Base-by-base conservation (phyloP, 257 asterid species). In the Solanum infundibuliforme region DNA sequence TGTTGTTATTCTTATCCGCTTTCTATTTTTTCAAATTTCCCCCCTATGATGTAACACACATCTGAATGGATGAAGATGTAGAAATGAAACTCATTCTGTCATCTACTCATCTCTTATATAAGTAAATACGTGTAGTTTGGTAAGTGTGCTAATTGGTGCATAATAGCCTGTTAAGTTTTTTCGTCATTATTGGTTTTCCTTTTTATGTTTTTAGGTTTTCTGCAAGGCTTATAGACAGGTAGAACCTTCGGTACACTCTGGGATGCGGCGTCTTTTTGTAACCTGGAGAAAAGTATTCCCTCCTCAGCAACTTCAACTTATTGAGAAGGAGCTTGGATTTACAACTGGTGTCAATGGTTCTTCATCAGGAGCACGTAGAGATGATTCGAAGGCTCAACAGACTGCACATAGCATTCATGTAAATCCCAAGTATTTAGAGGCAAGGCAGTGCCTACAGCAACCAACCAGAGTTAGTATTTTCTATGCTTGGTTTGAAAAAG, bases 271-370 rank as follows among this genome's bases (percentile, higher is more conserved):
- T 90, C 98, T 95, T 89, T 95, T 95, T 84, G 95, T 97, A 83
- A 95, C 98, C 84, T 95, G 98, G 98, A 95, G 94, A 89, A 98
- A 94, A 86, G 98, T 95, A 62, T 95, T 95, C 87, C 95, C 95
- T 86, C 92, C 91, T 32, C 98, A 91, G 89, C 87, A 97, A 20
- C 96, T 95, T 36, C 98, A 95, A 90, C 68, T 89, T 86, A 95
- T 95, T 89, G 98, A 93, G 90, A 93, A 93, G 89, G 98, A 95
- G 85, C 98, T 95, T 91, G 98, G 96, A 41, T 94, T 95, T 86
- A 87, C 92, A 38, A 82, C 95, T 74, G 81, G 92, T 74, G 90
- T 91, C 88, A 94, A 92, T 82, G 94, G 91, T 87, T 95, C 95
- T 65, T 89, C 95, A 48, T 90, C 94, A 55, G 93, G 92, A 91